Evolutionary conservation across 2,329 filamentous ascomycete species (phyloP), one percentile per base, ranked within the genome.

Genomic region (Niveomyces coronatus): DNA sequence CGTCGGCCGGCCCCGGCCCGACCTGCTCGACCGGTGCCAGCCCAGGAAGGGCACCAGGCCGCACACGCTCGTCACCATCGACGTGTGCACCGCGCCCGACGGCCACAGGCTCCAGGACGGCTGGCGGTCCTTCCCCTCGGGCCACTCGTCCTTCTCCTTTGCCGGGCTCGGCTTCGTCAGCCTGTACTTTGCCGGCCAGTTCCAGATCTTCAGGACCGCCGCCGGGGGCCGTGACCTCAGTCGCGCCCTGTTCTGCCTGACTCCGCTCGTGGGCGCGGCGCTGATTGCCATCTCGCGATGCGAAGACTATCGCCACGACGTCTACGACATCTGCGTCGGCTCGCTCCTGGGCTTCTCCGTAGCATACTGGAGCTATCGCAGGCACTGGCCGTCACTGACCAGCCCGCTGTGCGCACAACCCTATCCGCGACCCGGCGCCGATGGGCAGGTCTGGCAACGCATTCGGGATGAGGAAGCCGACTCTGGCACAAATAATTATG

Each of bases 111-210:
- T 93, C 4, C 81, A 91, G 45, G 85, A 93, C 49, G 85, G 85
- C 13, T 89, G 84, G 80, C 76, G 85, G 29, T 85, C 79, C 16
- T 93, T 91, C 49, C 85, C 85, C 1, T 83, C 77, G 2, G 85
- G 85, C 1, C 85, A 93, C 57, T 80, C 75, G 10, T 84, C 79
- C 43, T 88, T 88, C 53, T 71, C 82, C 1, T 93, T 91, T 53
- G 74, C 77, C 4, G 85, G 85, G 0, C 65, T 93, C 9, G 84
- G 85, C 3, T 91, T 84, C 53, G 61, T 87, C 14, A 71, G 76
- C 16, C 61, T 85, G 18, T 85, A 82, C 53, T 62, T 85, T 19
- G 76, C 79, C 2, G 81, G 81, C 4, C 78, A 82, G 54, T 60
- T 79, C 34, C 68, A 71, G 44, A 65, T 81, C 30, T 80, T 74